Conservation (phyloP, 2,329 filamentous ascomycete genomes). For the Lasiodiplodia sp. region DNA sequence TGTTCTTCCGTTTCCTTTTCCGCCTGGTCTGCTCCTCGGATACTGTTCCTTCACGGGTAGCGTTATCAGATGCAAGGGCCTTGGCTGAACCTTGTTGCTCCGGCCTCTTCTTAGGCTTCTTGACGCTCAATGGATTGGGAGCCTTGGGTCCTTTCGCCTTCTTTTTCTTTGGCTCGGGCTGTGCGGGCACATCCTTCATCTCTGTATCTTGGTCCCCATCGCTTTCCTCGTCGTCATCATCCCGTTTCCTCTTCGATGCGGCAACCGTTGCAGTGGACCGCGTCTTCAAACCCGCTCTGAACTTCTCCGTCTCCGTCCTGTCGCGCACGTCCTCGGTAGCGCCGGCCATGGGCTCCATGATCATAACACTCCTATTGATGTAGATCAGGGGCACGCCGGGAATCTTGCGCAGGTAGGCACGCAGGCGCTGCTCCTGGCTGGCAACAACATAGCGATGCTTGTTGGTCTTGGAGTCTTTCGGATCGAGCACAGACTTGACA, state of each 20-base stretch:
- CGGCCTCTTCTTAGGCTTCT: conserved; percentile 57
- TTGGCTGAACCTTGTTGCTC: conserved; percentile 19
- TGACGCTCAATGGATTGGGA: conserved; percentile 74
- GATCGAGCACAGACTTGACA: conserved; percentile 76
- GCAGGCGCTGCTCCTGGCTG: conserved; percentile 71
- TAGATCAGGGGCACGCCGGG: conserved; percentile 80
- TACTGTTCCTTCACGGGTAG: conserved; percentile 30
- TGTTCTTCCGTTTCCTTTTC: conserved; percentile 51
- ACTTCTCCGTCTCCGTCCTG: conserved; percentile 76
- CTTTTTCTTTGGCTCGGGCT: conserved; percentile 45
- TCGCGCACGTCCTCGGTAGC: conserved; percentile 69
- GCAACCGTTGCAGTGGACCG: conserved; percentile 35
- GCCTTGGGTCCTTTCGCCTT: conserved; percentile 71
- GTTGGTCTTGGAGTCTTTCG: conserved; percentile 74
- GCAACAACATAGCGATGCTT: conserved; percentile 83
- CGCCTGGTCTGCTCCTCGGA: conserved; percentile 40
- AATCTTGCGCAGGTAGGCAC: conserved; percentile 69
- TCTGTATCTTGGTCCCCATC: conserved; percentile 33
- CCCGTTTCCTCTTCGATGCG: conserved; percentile 47
- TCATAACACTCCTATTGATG: conserved; percentile 80
- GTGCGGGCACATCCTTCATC: conserved; percentile 50
- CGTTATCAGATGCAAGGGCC: conserved; percentile 33
- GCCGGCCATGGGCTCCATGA: conserved; percentile 78
- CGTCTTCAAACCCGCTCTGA: conserved; percentile 71
- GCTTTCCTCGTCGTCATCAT: conserved; percentile 59